Evolutionary conservation across 495 filamentous ascomycete genomes (phyloP).

Genomic region (Neurospora sp.): DNA sequence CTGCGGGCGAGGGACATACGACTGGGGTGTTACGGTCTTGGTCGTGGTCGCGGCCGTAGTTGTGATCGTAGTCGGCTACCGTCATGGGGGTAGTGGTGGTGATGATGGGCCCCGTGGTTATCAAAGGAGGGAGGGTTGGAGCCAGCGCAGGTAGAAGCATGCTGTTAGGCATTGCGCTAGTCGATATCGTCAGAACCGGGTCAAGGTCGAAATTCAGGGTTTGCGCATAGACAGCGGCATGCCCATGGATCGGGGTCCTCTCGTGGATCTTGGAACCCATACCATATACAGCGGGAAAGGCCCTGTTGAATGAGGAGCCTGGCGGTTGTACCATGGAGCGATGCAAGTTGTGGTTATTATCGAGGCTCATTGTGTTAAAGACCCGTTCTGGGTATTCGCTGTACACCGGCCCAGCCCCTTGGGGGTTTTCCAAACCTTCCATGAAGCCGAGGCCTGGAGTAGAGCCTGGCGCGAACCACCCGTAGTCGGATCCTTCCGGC

Average conservation of each 20-base stretch:
- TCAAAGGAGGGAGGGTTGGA: not conserved
- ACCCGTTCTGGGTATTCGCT: rapidly evolving
- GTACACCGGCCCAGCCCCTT: too few species aligned
- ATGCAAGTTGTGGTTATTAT: not conserved
- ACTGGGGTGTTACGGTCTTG: too few species aligned
- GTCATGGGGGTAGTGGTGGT: not conserved
- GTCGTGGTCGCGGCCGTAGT: not conserved
- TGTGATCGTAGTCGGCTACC: not conserved
- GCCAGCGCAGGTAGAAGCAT: not conserved
- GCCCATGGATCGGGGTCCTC: not conserved
- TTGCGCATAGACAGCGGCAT: not conserved
- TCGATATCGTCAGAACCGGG: not conserved
- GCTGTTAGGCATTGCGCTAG: not conserved
- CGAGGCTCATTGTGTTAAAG: rapidly evolving
- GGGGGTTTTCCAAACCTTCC: not conserved
- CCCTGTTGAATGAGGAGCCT: not conserved
- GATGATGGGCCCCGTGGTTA: not conserved
- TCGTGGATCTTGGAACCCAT: rapidly evolving
- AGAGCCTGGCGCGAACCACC: not conserved
- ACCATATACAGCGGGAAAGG: rapidly evolving
- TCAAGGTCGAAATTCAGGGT: not conserved
- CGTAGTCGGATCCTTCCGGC: not conserved
- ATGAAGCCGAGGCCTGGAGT: not conserved
- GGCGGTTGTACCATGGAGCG: rapidly evolving
- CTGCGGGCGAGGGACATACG: too few species aligned